Conservation (phyloP, 2,329 filamentous ascomycete genomes). For the Aspergillus udagawae region DNA sequence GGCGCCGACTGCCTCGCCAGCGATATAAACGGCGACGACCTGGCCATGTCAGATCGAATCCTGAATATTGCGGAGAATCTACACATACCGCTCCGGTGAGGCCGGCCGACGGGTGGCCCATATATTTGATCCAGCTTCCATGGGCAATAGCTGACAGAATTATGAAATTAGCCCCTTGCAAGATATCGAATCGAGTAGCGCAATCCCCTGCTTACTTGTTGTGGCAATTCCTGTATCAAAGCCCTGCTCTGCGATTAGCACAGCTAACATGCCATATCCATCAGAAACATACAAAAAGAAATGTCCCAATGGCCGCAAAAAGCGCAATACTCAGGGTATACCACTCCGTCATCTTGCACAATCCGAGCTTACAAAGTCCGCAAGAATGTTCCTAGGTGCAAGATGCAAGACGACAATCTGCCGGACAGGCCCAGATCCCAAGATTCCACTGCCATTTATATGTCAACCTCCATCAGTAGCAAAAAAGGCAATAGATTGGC, state of each 20-base stretch:
- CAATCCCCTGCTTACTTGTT: slow-evolving; percentile 43
- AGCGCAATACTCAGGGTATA: slow-evolving; percentile 52
- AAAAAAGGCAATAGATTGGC: background rate
- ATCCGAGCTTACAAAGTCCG: background rate
- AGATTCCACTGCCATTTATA: background rate
- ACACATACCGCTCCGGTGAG: slow-evolving; percentile 50
- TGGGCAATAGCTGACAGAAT: slow-evolving; percentile 51
- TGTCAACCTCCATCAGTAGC: background rate
- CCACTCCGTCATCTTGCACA: slow-evolving; percentile 33
- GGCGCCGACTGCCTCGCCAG: slow-evolving; percentile 55
- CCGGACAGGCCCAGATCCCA: background rate
- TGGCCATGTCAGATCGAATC: slow-evolving; percentile 12
- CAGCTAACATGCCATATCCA: background rate
- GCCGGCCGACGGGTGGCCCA: slow-evolving; percentile 52
- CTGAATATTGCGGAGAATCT: background rate
- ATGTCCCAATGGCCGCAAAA: slow-evolving; percentile 57
- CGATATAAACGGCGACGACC: slow-evolving; percentile 58
- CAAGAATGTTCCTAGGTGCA: background rate
- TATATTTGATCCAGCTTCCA: slow-evolving; percentile 57
- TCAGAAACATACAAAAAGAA: slow-evolving; percentile 49
- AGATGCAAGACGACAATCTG: background rate
- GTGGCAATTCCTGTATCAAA: slow-evolving; percentile 60
- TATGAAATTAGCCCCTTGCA: background rate
- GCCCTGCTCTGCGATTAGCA: slow-evolving; percentile 37
- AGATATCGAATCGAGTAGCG: slow-evolving; percentile 1